A percentile compares a stretch with the other conserved stretches of the same genome.
Evolutionary conservation across 352 stramenopile genomes (phyloP).

Genomic region (Plasmopara halstedii): DNA sequence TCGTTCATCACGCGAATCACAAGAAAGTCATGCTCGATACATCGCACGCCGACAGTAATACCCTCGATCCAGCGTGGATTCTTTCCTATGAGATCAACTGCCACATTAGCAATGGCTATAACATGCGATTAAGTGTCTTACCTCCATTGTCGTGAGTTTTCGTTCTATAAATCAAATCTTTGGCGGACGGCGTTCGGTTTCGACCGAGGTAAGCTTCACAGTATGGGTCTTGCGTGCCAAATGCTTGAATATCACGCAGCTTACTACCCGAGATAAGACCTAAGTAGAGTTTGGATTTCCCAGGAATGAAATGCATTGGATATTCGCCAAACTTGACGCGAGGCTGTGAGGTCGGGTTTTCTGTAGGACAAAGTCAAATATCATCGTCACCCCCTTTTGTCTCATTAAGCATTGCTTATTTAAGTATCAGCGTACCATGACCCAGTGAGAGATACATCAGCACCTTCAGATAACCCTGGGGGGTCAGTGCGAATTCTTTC

Average conservation of each 20-base stretch:
- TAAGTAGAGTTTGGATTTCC: conserved; percentile 63
- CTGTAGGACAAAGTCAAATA: conserved; percentile 14
- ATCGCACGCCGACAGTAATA: conserved; percentile 46
- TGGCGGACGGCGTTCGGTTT: conserved; percentile 23
- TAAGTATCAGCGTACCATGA: conserved; percentile 32
- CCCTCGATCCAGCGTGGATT: conserved; percentile 72
- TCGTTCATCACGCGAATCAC: conserved; percentile 75
- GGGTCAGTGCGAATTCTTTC: conserved; percentile 68
- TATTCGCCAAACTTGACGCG: conserved; percentile 64
- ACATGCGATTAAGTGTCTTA: conserved; percentile 2
- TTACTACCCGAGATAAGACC: conserved; percentile 64
- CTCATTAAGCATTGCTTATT: background rate
- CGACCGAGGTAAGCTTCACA: conserved; percentile 66
- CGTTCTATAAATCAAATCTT: conserved; percentile 59
- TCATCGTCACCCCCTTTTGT: background rate
- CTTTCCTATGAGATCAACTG: conserved; percentile 42
- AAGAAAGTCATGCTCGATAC: conserved; percentile 77
- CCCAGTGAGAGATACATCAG: conserved; percentile 63
- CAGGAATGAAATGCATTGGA: conserved; percentile 65
- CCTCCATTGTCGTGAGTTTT: conserved; percentile 77
- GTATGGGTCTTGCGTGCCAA: conserved; percentile 67
- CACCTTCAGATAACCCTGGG: conserved; percentile 61
- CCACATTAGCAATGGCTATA: no score
- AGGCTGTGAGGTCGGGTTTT: conserved; percentile 62
- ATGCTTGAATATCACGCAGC: conserved; percentile 65